phyloP scores from a whole-genome alignment of 2,329 filamentous ascomycete species.

The Ciborinia camelliae region DNA sequence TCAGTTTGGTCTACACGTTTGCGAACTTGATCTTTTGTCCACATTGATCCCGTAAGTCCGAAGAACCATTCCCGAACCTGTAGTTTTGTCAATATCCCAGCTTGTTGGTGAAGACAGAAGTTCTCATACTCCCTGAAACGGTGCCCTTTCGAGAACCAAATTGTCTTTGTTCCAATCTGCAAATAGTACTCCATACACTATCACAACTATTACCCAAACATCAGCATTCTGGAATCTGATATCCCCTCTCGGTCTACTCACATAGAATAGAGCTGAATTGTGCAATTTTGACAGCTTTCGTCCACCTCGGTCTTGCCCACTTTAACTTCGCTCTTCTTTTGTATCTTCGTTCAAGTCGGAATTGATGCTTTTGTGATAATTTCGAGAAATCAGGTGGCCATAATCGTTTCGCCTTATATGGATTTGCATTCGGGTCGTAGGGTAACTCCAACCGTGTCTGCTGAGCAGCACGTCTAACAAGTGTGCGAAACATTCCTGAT shows the following conservation, averaged over 20 bases:
- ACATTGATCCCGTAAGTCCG: constrained; percentile 38
- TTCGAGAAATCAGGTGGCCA: constrained; percentile 77
- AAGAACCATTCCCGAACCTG: constrained; percentile 44
- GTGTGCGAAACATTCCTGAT: constrained; percentile 46
- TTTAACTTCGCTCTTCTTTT: constrained; percentile 65
- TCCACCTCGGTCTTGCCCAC: constrained; percentile 60
- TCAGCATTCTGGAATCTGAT: not conserved
- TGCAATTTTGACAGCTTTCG: constrained; percentile 60
- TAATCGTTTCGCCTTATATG: constrained; percentile 63
- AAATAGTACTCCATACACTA: constrained; percentile 57
- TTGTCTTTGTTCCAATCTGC: constrained; percentile 50
- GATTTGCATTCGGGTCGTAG: constrained; percentile 46
- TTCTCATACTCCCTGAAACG: constrained; percentile 51
- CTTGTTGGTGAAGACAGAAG: not conserved
- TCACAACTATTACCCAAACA: constrained; percentile 44
- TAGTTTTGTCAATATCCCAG: constrained; percentile 21
- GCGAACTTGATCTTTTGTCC: constrained; percentile 32
- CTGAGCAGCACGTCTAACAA: constrained; percentile 43
- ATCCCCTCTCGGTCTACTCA: constrained; percentile 24
- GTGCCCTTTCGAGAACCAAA: constrained; percentile 39
- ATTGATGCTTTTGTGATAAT: constrained; percentile 68
- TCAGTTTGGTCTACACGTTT: constrained; percentile 23
- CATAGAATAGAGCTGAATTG: constrained; percentile 45
- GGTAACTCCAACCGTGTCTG: constrained; percentile 37
- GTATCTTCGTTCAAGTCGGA: constrained; percentile 75